phyloP scores from a whole-genome alignment of 2,329 filamentous ascomycete species.

The Pyrenophora seminiperda region DNA sequence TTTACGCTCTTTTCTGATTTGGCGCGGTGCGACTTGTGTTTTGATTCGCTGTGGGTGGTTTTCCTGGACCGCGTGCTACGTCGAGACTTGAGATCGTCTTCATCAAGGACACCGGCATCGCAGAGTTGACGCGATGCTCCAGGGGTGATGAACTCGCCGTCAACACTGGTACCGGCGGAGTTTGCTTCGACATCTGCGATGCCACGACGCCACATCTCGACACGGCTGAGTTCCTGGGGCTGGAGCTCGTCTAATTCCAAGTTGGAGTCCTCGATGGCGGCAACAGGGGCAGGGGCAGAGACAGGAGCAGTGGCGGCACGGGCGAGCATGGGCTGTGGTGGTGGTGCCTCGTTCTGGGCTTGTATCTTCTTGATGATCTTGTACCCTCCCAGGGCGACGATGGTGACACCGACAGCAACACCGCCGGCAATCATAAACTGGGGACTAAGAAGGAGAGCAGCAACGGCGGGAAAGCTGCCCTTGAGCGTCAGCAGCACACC shows the following conservation, averaged over 20 bases:
- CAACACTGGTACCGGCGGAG: constrained; percentile 64
- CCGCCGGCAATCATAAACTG: constrained; percentile 94
- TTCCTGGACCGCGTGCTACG: constrained; percentile 31
- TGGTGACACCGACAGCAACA: constrained; percentile 87
- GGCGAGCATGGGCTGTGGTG: constrained; percentile 19
- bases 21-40: constrained; percentile 36
- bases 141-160: constrained; percentile 69
- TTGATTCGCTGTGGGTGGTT: constrained; percentile 25
- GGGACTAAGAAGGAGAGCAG: constrained; percentile 83
- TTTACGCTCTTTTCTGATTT: constrained; percentile 36
- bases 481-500: constrained; percentile 77
- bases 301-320: constrained; percentile 15
- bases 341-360: constrained; percentile 47
- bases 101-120: constrained; percentile 54
- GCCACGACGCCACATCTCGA: constrained; percentile 68
- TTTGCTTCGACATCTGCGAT: constrained; percentile 63
- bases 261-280: constrained; percentile 18
- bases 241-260: constrained; percentile 61
- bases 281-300: not conserved
- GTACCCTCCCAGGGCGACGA: constrained; percentile 94
- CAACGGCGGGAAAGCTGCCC: constrained; percentile 80
- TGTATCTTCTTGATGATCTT: constrained; percentile 92
- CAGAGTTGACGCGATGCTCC: constrained; percentile 55
- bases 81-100: constrained; percentile 53
- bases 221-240: constrained; percentile 60